Evolutionary conservation across 169 alveolate species (phyloP).

Genomic region (Babesia bovis): DNA sequence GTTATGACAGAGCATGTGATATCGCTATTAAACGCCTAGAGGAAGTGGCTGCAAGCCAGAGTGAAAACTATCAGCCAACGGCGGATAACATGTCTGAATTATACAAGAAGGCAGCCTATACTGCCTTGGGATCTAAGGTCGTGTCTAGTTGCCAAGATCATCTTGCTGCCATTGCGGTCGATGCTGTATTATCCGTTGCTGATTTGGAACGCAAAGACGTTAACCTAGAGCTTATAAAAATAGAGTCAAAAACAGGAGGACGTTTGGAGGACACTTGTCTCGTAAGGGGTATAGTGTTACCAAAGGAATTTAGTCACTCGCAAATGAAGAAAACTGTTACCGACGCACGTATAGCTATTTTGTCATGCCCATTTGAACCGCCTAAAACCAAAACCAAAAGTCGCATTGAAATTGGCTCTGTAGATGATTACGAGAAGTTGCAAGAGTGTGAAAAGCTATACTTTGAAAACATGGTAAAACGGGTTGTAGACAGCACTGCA

Average conservation of each 20-base stretch:
- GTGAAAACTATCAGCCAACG: constrained; percentile 60
- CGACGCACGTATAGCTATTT: constrained; percentile 96
- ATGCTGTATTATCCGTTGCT: constrained; percentile 97
- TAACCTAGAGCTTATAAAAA: constrained; percentile 96
- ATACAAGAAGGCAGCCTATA: constrained; percentile 88
- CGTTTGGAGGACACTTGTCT: constrained; percentile 93
- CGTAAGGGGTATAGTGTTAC: constrained; percentile 94
- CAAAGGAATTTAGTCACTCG: constrained; percentile 98
- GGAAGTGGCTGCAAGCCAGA: constrained; percentile 82
- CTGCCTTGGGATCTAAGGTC: constrained; percentile 97
- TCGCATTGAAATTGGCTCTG: constrained; percentile 94
- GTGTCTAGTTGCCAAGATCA: constrained; percentile 90
- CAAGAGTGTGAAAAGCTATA: constrained; percentile 87
- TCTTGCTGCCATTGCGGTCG: constrained; percentile 93
- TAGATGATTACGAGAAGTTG: constrained; percentile 94
- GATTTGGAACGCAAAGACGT: constrained; percentile 96
- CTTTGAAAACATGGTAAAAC: constrained; percentile 93
- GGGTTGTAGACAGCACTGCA: constrained; percentile 94
- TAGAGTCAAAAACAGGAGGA: constrained; percentile 97
- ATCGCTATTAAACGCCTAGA: constrained; percentile 90
- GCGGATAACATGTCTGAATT: constrained; percentile 68
- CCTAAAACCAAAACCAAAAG: constrained; percentile 99
- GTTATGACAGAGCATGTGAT: constrained; percentile 96
- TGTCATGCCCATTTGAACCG: constrained; percentile 99
- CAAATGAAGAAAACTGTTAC: constrained; percentile 92